Percentiles rank a stretch among this genome's conserved stretches.
Evolutionary conservation across 2,329 filamentous ascomycete genomes (phyloP).

Genomic region (Neopestalotiopsis sp.): DNA sequence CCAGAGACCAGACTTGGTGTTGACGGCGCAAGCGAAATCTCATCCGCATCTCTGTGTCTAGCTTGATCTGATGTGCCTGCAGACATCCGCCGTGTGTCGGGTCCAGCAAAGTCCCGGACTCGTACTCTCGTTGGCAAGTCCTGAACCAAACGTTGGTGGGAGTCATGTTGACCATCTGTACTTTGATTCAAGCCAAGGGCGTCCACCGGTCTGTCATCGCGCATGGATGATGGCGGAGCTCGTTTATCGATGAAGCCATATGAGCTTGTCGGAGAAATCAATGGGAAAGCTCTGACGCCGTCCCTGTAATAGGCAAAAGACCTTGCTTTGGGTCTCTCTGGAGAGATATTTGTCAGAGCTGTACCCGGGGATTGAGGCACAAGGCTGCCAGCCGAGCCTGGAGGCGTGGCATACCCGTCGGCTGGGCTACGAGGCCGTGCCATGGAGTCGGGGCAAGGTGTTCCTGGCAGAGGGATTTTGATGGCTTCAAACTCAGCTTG

Average conservation of each 20-base stretch:
- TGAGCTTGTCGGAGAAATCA: conserved; percentile 7
- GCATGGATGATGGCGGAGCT: background rate
- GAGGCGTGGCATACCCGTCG: background rate
- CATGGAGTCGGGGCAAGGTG: background rate
- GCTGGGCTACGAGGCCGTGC: background rate
- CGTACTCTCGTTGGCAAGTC: background rate
- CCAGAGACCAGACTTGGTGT: conserved; percentile 35
- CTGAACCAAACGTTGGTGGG: background rate
- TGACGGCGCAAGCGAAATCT: conserved; percentile 27
- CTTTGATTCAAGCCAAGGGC: background rate
- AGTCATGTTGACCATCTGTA: background rate
- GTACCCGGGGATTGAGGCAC: background rate
- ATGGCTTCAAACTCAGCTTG: background rate
- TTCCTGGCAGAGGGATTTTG: background rate
- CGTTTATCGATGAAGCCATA: background rate
- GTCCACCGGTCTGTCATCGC: background rate
- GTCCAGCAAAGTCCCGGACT: background rate
- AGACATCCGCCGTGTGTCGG: background rate
- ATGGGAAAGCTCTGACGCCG: conserved; percentile 9
- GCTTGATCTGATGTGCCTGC: background rate
- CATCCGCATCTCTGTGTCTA: conserved; percentile 12
- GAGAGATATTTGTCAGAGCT: background rate
- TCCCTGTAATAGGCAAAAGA: conserved; percentile 2
- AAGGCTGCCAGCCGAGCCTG: background rate
- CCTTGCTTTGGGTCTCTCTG: background rate